Evolutionary conservation across 1,139 yeast genomes (phyloP).

Genomic region (Zygoascus sp.): DNA sequence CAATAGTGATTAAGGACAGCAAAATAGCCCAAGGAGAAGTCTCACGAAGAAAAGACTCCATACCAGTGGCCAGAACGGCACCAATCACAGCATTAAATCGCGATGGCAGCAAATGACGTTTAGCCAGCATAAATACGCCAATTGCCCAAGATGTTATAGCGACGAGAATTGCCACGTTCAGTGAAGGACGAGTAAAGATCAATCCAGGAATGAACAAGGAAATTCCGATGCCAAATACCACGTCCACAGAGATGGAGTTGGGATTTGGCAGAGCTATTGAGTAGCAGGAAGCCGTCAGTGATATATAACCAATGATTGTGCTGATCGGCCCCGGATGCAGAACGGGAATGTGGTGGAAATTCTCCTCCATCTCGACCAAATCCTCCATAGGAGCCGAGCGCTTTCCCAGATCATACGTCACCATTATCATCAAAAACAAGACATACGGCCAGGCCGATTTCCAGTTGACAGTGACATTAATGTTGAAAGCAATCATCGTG

Average conservation of each 20-base stretch:
- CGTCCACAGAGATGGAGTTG: conserved; percentile 17
- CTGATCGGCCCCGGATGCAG: conserved; percentile 7
- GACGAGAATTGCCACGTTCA: conserved; percentile 24
- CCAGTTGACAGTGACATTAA: conserved; percentile 13
- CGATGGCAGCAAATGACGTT: conserved; percentile 33
- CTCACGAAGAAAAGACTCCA: conserved; percentile 21
- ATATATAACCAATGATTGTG: conserved; percentile 20
- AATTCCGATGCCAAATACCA: conserved; percentile 21
- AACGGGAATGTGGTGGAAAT: background rate
- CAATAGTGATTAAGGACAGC: conserved; percentile 20
- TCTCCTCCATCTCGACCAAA: background rate
- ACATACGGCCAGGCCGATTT: conserved; percentile 18
- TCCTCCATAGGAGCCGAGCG: conserved; percentile 6
- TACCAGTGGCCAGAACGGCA: conserved; percentile 22
- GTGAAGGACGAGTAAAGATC: conserved; percentile 13
- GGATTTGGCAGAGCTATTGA: conserved; percentile 16
- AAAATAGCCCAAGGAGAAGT: conserved; percentile 20
- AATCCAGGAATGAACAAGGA: conserved; percentile 18
- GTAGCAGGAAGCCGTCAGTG: conserved; percentile 20
- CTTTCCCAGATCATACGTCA: conserved; percentile 21
- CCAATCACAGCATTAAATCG: conserved; percentile 31
- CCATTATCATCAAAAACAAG: conserved; percentile 16
- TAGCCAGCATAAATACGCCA: conserved; percentile 34
- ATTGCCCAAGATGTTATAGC: conserved; percentile 34
- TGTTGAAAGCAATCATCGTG: conserved; percentile 24